Evolutionary conservation across 106 monocot genomes (phyloP), one percentile per base, ranked within the genome.

Genomic region (Dioscorea zingiberensis): DNA sequence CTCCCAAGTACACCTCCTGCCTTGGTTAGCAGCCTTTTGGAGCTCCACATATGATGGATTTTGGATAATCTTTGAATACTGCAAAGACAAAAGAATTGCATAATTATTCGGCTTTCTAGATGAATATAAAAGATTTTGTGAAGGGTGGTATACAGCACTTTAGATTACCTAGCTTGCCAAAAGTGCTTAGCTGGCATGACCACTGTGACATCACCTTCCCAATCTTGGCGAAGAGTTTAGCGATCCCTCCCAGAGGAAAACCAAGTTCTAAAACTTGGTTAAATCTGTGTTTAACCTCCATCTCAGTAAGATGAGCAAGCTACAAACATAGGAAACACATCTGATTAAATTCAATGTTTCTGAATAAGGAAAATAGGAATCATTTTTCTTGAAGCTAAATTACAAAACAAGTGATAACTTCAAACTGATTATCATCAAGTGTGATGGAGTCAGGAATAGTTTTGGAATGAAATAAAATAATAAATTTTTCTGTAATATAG

Each of bases 121-220:
- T 14, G 27, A 49, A 67, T 19, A 21, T 13, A 55, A 12, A 30
- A 24, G 1, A 67, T 9, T 25, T 17, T 30, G 6, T 38, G 10
- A 38, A 38, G 4, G 4, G 10, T 1, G 38, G 38, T 38, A n/a
- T n/a, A n/a, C n/a, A n/a, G n/a, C n/a, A n/a, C n/a, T 38, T 38
- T 38, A 38, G 30, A 10, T 8, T 73, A 97, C 97, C 88, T 97
- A 92, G n/a, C n/a, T n/a, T n/a, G n/a, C n/a, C 63, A 85, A 69
- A 65, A 97, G 73, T 30, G 98, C n/a, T n/a, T 98, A 30, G 98
- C 88, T 2, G 89, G 98, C 98, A 98, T 98, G 54, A 98, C 98
- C 2, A 98, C 64, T 3, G 98, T 93, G 12, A 98, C 78, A 68
- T 98, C 98, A 59, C 98, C 93, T 55, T 93, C 98, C 98, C 98